phyloP scores from a whole-genome alignment of 2,329 filamentous ascomycete species.

The Fusarium sacchari region DNA sequence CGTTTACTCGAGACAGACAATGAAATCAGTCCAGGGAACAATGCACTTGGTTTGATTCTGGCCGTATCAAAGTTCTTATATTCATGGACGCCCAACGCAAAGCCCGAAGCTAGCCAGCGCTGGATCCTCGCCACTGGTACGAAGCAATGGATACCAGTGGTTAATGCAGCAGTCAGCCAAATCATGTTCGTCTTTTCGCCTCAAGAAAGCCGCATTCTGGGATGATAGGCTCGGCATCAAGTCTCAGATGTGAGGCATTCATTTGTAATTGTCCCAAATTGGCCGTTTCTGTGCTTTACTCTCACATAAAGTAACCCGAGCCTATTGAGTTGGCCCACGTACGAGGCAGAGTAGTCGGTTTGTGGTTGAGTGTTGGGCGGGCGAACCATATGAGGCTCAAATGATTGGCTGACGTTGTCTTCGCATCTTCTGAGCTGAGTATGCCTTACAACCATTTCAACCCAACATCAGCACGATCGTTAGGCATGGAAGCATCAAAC shows the following conservation, averaged over 20 bases:
- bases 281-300: not conserved
- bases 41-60: not conserved
- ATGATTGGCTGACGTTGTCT: conserved; percentile 30
- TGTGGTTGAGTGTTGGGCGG: conserved; percentile 12
- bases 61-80: conserved; percentile 19
- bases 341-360: conserved; percentile 16
- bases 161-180: not conserved
- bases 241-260: not conserved
- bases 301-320: not conserved
- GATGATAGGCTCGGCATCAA: not conserved
- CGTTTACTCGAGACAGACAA: not conserved
- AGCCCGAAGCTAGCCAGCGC: conserved; percentile 1
- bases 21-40: not conserved
- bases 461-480: conserved; percentile 18
- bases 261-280: not conserved
- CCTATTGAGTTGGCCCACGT: conserved; percentile 4
- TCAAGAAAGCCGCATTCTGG: not conserved
- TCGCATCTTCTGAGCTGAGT: conserved; percentile 4
- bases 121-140: not conserved
- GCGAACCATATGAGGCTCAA: conserved; percentile 25
- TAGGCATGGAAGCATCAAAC: conserved; percentile 24
- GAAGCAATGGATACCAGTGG: not conserved
- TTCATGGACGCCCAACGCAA: not conserved
- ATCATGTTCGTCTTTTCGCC: not conserved
- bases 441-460: conserved; percentile 8